phyloP scores from a whole-genome alignment of 2,329 filamentous ascomycete species.

The Celoporthe dispersa region DNA sequence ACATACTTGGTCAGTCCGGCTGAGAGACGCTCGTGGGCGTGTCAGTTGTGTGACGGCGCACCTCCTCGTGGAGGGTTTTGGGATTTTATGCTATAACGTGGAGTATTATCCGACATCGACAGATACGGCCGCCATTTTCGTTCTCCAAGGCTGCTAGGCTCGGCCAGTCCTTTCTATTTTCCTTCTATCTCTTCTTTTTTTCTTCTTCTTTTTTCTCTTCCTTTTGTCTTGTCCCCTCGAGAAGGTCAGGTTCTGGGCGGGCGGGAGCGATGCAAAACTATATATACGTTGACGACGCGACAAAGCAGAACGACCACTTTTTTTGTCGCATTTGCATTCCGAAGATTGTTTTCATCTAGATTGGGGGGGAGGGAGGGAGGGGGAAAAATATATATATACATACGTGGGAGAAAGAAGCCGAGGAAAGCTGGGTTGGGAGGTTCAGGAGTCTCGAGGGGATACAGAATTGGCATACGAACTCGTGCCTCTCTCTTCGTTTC shows the following conservation, averaged over 20 bases:
- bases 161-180: neutral
- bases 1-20: neutral
- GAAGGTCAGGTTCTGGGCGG: neutral
- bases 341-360: neutral
- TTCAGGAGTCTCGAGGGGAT: neutral
- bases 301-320: neutral
- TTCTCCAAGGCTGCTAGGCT: neutral
- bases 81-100: neutral
- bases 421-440: neutral
- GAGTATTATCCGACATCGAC: neutral
- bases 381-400: no score
- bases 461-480: neutral
- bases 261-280: neutral
- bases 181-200: no score
- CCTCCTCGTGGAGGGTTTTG: neutral
- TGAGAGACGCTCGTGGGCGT: neutral
- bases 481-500: neutral
- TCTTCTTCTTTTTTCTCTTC: neutral
- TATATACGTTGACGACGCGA: constrained; percentile 1
- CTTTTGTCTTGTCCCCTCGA: neutral
- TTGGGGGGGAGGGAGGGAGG: no score
- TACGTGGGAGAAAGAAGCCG: neutral
- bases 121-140: neutral
- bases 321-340: neutral
- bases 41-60: neutral